phyloP scores from a whole-genome alignment of 164 flowering plant genomes.

The Nelumbo lutea region DNA sequence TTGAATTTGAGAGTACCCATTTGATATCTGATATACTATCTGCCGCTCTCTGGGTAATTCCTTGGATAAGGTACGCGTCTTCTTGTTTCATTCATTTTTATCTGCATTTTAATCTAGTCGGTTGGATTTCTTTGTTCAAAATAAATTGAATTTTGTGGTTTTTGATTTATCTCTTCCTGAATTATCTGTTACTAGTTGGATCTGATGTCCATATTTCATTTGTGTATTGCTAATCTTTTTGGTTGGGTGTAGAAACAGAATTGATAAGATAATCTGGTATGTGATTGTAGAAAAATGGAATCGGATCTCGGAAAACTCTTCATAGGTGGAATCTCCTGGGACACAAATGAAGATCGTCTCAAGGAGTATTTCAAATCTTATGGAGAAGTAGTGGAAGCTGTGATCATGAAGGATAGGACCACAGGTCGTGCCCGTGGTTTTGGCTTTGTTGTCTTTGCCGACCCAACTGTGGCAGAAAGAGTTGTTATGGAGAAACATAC shows the following conservation, averaged over 20 bases:
- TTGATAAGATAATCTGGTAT: conserved; percentile 13
- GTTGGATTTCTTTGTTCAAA: conserved; percentile 11
- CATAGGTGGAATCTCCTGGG: conserved; percentile 94
- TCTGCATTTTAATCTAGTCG: conserved; percentile 11
- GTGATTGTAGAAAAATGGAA: conserved; percentile 55
- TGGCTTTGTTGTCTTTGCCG: conserved; percentile 82
- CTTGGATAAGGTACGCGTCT: conserved; percentile 27
- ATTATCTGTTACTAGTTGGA: not conserved
- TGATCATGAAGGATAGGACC: conserved; percentile 84
- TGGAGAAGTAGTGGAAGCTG: conserved; percentile 86
- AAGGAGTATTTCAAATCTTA: conserved; percentile 64
- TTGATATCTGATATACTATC: conserved; percentile 12
- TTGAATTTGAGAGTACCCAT: conserved; percentile 37
- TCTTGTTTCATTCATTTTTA: conserved; percentile 10
- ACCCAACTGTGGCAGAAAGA: conserved; percentile 80
- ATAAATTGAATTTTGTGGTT: not conserved
- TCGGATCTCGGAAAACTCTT: conserved; percentile 87
- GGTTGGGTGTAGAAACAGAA: not conserved
- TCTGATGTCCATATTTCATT: not conserved
- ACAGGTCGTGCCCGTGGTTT: conserved; percentile 94
- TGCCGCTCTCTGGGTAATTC: conserved; percentile 6
- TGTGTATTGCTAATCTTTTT: not conserved
- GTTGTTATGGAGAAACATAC: conserved; percentile 75
- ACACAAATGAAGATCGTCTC: conserved; percentile 77
- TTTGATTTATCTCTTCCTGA: not conserved